Evolutionary conservation across 805 yeast species (phyloP), one percentile per base, ranked within the genome.

Genomic region (Komagataella phaffii): DNA sequence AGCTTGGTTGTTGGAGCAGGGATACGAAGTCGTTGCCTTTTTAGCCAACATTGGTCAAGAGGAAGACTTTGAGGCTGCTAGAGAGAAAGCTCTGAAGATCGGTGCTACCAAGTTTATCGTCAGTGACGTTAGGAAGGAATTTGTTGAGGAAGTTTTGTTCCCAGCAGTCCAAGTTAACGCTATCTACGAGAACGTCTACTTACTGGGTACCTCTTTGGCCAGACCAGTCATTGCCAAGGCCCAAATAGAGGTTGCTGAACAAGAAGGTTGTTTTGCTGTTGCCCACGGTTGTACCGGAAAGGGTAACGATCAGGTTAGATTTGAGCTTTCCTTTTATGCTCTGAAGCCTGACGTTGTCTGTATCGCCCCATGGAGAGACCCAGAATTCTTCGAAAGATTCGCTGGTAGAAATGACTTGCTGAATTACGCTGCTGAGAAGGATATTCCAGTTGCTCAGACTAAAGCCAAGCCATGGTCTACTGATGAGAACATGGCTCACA

Each of bases 391-490:
- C 73, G 82, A 88, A 71, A 81, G 95, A 74, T 93, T 93, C 67
- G 97, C 96, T 45, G 99, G 99, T 64, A 90, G 99, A 81, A 87
- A 88, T 63, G 99, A 89, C 67, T 76, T 93, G 66, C 79, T 93
- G 63, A 96, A 86, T 47, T 93, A 93, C 68, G 96, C 99, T 57
- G 93, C 86, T 52, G 79, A 79, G 61, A 93, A 93, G 79, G 80
- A 78, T 61, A 93, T 93, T 60, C 96, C 95, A 57, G 99, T 93
- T 53, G 76, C 95, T 49, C 99, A 93, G 76, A 93, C 99, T 59
- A 89, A 89, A 72, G 88, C 98, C 58, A 93, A 93, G 77, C 99
- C 99, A 61, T 93, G 99, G 99, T 90, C 98, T 44, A 93, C 99
- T 53, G 99, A 93, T 69, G 99, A 93, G 76, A 93, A 93, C 80